A percentile compares a stretch with the other conserved stretches of the same genome.
Conservation (phyloP, 371 early-diverging fungal species). For the Rhizopus stolonifer region DNA sequence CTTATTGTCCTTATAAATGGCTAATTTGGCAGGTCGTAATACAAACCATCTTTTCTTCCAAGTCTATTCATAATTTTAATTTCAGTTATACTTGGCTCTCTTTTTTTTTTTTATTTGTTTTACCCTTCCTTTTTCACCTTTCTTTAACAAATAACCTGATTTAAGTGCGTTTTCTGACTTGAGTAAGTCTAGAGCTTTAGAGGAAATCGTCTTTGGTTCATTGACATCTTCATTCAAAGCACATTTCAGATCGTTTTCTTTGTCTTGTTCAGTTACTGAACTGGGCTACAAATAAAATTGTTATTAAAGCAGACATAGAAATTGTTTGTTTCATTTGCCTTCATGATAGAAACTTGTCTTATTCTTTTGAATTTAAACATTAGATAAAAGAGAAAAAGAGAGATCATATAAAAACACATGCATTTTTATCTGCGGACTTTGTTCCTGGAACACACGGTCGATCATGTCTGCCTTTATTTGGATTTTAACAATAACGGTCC, state of each 20-base stretch:
- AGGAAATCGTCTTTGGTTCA: conserved; percentile 43
- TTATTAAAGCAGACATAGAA: no score
- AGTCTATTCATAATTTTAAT: conserved; percentile 54
- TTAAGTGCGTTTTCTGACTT: conserved; percentile 67
- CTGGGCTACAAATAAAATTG: background rate
- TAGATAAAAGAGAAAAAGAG: no score
- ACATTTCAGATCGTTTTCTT: conserved; percentile 22
- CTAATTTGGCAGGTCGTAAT: conserved; percentile 70
- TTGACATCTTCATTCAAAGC: conserved; percentile 60
- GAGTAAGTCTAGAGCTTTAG: conserved; percentile 51
- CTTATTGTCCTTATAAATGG: conserved; percentile 88
- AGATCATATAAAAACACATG: no score
- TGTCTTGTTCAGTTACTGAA: conserved; percentile 31
- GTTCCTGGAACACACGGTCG: no score
- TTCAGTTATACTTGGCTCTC: background rate
- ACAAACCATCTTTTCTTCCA: conserved; percentile 92
- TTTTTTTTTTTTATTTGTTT: background rate
- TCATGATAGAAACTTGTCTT: no score
- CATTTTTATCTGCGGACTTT: no score
- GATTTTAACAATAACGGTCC: no score
- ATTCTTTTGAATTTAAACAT: no score
- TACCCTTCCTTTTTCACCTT: conserved; percentile 77
- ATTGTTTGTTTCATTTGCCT: no score
- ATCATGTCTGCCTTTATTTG: no score
- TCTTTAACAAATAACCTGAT: conserved; percentile 73